Conservation (phyloP, 139 green algal species). For the Picochlorum costavermella region DNA sequence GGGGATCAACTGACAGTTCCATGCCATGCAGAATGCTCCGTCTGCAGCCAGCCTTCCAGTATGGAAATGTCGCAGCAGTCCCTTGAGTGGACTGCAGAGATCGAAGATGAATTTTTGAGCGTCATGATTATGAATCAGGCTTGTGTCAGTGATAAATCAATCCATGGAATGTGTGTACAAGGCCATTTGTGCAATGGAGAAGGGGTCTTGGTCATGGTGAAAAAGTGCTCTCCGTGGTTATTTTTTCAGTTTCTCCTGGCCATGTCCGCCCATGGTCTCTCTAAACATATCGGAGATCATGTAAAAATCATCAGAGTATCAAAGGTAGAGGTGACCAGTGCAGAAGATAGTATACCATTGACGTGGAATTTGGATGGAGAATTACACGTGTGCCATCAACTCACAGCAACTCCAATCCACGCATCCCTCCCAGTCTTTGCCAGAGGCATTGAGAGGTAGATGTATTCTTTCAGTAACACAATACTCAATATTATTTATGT, state of each 20-base stretch:
- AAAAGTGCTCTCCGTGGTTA: constrained; percentile 36
- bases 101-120: constrained; percentile 49
- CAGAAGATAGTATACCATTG: too few species aligned
- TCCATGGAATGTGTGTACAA: constrained; percentile 51
- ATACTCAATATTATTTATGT: neutral
- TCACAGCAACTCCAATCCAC: too few species aligned
- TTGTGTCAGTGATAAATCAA: constrained; percentile 65
- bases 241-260: constrained; percentile 67
- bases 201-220: constrained; percentile 69
- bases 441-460: too few species aligned
- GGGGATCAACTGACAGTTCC: neutral
- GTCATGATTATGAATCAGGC: constrained; percentile 70
- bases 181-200: constrained; percentile 67
- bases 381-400: too few species aligned
- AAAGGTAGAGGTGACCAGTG: too few species aligned
- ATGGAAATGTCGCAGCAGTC: too few species aligned
- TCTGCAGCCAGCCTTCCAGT: neutral
- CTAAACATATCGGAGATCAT: too few species aligned
- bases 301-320: too few species aligned
- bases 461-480: neutral
- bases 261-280: constrained; percentile 35
- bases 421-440: too few species aligned
- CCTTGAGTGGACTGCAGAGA: neutral
- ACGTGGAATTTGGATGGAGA: too few species aligned
- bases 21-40: neutral